Evolutionary conservation across 257 asterid genomes (phyloP), one percentile per base, ranked within the genome.

Genomic region (Fraxinus excelsior): DNA sequence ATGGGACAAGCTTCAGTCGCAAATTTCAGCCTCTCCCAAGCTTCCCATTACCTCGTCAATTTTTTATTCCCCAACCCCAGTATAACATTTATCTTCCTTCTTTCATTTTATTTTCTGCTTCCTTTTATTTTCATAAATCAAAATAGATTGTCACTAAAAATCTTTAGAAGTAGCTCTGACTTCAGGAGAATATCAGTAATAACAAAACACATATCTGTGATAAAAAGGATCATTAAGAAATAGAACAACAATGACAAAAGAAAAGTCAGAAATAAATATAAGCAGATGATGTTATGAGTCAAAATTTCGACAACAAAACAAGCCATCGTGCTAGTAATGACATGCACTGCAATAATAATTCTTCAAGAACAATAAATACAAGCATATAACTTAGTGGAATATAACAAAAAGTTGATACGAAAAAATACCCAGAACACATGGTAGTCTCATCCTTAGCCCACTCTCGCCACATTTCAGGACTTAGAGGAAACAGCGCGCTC

Each of bases 371-470:
- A 76, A 74, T 60, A 66, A 26, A 58, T 67, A 60, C 44, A 16
- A 66, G 51, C 14, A 67, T n/a, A 23, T 1, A 74, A 76, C 25
- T 23, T 35, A 46, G 4, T 25, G 67, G 18, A 40, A 70, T 21
- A 34, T 35, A 78, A 62, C 75, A 71, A 67, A 67, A 37, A 82
- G 62, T 10, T 10, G 31, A 21, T 58, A 58, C 31, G n/a, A 18
- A 79, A 77, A 1, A 81, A 66, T 85, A 93, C 99, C 94, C 85
- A 5, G 90, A 83, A 87, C 82, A 80, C 26, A 94, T 73, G 51
- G 91, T 81, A 44, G 82, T 88, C 81, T 96, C 98, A 65, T 96
- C 99, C 77, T 90, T 90, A 77, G 90, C 86, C 99, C 99, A 96
- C 82, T 96, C 97, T 79, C 75, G 94, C 99, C 99, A 96, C 97